Evolutionary conservation across 257 asterid genomes (phyloP).

Genomic region (Pogostemon cablin): DNA sequence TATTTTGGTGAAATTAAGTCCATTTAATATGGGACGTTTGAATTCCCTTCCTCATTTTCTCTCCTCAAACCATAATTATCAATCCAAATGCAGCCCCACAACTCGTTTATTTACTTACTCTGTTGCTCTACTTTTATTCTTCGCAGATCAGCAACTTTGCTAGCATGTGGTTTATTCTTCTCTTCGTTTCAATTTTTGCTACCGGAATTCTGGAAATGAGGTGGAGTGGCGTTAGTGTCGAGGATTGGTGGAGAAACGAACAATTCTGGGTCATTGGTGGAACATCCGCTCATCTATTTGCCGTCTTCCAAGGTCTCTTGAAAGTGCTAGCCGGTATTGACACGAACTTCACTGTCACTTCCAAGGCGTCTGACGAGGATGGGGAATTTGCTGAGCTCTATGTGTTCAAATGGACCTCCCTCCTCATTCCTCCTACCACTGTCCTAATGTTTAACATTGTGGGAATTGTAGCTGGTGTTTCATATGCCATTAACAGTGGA

Average conservation of each 20-base stretch:
- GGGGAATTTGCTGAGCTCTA: conserved; percentile 81
- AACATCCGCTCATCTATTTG: conserved; percentile 92
- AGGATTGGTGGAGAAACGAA: conserved; percentile 98
- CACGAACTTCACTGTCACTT: conserved; percentile 85
- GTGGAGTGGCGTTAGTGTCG: conserved; percentile 87
- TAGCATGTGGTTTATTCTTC: conserved; percentile 86
- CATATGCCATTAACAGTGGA: conserved; percentile 82
- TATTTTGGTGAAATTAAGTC: not conserved
- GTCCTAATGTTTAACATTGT: conserved; percentile 75
- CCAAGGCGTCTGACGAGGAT: conserved; percentile 80
- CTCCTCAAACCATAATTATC: too few species aligned
- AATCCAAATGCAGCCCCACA: not conserved
- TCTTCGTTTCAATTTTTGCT: conserved; percentile 73
- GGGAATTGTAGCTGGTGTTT: conserved; percentile 90
- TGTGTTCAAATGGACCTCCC: conserved; percentile 87
- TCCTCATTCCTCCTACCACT: conserved; percentile 88
- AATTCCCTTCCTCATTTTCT: not conserved
- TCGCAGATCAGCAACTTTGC: conserved; percentile 88
- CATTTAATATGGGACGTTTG: not conserved
- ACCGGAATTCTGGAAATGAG: conserved; percentile 85
- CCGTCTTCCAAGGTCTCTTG: conserved; percentile 89
- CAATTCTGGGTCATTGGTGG: conserved; percentile 99
- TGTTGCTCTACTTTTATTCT: conserved; percentile 14
- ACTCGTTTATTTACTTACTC: not conserved
- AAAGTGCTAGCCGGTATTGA: conserved; percentile 92